A percentile compares a stretch with the other conserved stretches of the same genome.
phyloP scores from a whole-genome alignment of 2,329 filamentous ascomycete genomes.

The Botrytis byssoidea region DNA sequence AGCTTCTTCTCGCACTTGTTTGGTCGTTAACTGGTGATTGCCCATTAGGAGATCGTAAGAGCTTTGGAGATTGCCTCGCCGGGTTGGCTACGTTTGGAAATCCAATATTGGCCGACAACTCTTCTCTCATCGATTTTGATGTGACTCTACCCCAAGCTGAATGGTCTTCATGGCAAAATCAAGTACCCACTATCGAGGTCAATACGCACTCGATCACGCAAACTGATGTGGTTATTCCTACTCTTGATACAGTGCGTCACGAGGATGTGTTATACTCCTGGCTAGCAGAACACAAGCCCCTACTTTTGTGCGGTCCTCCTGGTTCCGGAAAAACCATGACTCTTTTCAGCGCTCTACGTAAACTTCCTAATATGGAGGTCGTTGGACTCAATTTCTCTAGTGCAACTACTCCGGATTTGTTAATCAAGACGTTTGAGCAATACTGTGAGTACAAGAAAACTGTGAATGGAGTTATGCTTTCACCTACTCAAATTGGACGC shows the following conservation, averaged over 20 bases:
- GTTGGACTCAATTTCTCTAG: conserved; percentile 99
- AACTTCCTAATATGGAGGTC: conserved; percentile 97
- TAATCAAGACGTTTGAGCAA: conserved; percentile 99
- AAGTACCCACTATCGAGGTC: conserved; percentile 92
- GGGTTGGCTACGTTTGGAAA: conserved; percentile 83
- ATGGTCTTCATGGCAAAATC: conserved; percentile 91
- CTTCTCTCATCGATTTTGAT: conserved; percentile 94
- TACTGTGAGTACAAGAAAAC: conserved; percentile 99
- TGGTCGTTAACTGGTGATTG: conserved; percentile 98
- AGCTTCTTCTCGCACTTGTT: conserved; percentile 84
- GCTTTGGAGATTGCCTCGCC: conserved; percentile 81
- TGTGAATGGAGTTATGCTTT: conserved; percentile 90
- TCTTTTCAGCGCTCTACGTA: conserved; percentile 92
- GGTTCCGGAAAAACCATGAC: conserved; percentile 99
- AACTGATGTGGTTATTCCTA: conserved; percentile 97
- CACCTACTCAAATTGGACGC: conserved; percentile 91
- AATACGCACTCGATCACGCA: conserved; percentile 98
- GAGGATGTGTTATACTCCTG: conserved; percentile 99
- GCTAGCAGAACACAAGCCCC: conserved; percentile 96
- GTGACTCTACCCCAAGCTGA: conserved; percentile 82
- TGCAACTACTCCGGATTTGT: conserved; percentile 92
- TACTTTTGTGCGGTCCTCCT: conserved; percentile 93
- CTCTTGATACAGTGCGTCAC: conserved; percentile 92
- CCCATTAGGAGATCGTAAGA: conserved; percentile 80
- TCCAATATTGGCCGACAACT: conserved; percentile 72